Base-by-base conservation (phyloP, 331 rosid species). In the Malus hybrid region DNA sequence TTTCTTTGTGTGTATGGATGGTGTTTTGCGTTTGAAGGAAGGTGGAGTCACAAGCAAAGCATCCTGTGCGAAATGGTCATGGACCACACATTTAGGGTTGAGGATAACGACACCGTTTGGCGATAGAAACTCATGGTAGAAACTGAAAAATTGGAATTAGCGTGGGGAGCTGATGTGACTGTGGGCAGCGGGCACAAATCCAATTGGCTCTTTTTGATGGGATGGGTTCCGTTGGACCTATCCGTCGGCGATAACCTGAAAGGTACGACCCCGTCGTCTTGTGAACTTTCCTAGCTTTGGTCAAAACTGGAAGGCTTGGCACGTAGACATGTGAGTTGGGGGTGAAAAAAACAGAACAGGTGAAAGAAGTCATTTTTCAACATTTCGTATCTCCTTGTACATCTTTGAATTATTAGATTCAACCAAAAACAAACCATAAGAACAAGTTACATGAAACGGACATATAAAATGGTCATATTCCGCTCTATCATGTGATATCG, bases 111-210 rank as follows among this genome's bases (percentile, higher is more conserved):
- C 55, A 10, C 31, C 71, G 56, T 67, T 22, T 22, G 1, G n/a
- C 6, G 9, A 14, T 1, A 4, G 14, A 32, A 19, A 10, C 42
- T 50, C 28, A 5, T 31, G 74, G 46, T 34, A 4, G 65, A 22
- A 22, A 22, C 63, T 59, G 5, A 19, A 32, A 32, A 18, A 6
- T 32, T 71, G 8, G 55, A 28, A 13, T 11, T 5, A 3, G 12
- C 1, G 31, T 0, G 7, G 46, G 11, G 44, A n/a, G 8, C 7
- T 76, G 84, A 76, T 32, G 77, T 76, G 83, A 71, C 77, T 2
- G 54, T 34, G 73, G 70, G 73, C 76, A 74, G 87, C 54, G 56
- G 66, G 69, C 73, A 71, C 71, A 46, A 52, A 73, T 79, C 75
- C 16, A 12, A n/a, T 31, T 18, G 42, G 44, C 66, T 4, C 9